Evolutionary conservation across 345 rosid species (phyloP).

Genomic region (Lenwebbia sp.): DNA sequence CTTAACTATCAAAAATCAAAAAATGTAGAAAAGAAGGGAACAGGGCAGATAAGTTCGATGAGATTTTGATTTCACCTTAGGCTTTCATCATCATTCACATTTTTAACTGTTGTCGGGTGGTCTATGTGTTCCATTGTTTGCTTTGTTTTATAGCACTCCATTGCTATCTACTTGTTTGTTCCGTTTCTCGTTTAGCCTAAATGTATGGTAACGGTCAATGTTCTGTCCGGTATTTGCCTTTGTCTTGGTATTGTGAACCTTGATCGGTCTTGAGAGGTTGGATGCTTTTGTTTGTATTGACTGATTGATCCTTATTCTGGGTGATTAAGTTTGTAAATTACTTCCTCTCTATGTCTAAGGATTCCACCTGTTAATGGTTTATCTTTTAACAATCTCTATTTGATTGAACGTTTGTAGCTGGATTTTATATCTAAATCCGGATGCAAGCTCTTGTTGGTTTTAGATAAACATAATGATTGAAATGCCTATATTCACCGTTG

Average conservation of each 20-base stretch:
- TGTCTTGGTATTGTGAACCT: constrained; percentile 11
- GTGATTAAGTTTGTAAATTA: neutral
- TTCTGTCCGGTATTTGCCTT: constrained; percentile 1
- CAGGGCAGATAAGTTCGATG: constrained; percentile 26
- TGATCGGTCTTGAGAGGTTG: neutral
- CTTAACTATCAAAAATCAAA: neutral
- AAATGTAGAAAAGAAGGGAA: constrained; percentile 5
- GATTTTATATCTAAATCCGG: neutral
- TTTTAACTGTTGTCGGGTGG: constrained; percentile 11
- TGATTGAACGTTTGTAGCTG: neutral
- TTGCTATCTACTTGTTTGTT: constrained; percentile 15
- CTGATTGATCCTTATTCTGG: neutral
- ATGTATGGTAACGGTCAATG: constrained; percentile 3
- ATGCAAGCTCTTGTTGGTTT: neutral
- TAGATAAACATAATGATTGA: neutral
- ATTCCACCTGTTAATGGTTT: neutral
- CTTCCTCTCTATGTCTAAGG: neutral
- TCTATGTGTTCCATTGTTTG: constrained; percentile 10
- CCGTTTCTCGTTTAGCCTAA: constrained; percentile 7
- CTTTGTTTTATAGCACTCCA: constrained; percentile 7
- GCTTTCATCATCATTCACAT: constrained; percentile 11
- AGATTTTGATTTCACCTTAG: constrained; percentile 14
- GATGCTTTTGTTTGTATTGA: neutral
- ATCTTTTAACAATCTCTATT: neutral
- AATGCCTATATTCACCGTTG: neutral